Evolutionary conservation across 495 filamentous ascomycete species (phyloP), one percentile per base, ranked within the genome.

Genomic region (Talaromyces wortmannii): DNA sequence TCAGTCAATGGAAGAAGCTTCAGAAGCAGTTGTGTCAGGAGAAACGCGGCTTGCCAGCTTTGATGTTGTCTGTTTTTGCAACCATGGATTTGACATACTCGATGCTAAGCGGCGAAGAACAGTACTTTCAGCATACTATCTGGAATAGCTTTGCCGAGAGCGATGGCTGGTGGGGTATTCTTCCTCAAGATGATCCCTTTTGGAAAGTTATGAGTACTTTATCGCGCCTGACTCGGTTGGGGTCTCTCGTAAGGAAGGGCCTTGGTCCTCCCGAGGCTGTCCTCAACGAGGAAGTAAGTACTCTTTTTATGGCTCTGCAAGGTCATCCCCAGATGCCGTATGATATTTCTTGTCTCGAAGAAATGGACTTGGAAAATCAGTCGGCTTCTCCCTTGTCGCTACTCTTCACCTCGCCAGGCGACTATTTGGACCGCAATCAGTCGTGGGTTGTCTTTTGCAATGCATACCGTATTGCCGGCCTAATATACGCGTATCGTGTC

Each of bases 21-120:
- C 57, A 59, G 5, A 57, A 59, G 12, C 46, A 60, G 50, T 55
- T 66, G 5, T 56, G 56, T 12, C 50, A 56, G 46, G 56, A 63
- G 8, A 61, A 68, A 18, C 55, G 63, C 16, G 68, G 69, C 33
- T 55, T 64, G n/a, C 65, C 65, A 13, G 57, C 66, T 29, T 57
- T 73, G 57, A 59, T 73, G 55, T 29, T 71, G 23, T 73, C 69
- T 7, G 66, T 68, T 7, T 73, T 73, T 32, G 61, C 66, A 15
- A 71, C 69, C 1, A 69, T 70, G 53, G 69, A 73, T 62, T 55
- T 73, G 17, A 73, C 67, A 10, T 50, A 51, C 45, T 40, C 55
- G 15, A 36, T 56, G 8, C 48, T 56, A 1, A 56, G 13, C 12
- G 55, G 55, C 30, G 47, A 44, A 23, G 36, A 42, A 33, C 55